Percentiles rank a stretch among this genome's conserved stretches.
Conservation (phyloP, 306 rosid genomes). For the Rubus idaeus region DNA sequence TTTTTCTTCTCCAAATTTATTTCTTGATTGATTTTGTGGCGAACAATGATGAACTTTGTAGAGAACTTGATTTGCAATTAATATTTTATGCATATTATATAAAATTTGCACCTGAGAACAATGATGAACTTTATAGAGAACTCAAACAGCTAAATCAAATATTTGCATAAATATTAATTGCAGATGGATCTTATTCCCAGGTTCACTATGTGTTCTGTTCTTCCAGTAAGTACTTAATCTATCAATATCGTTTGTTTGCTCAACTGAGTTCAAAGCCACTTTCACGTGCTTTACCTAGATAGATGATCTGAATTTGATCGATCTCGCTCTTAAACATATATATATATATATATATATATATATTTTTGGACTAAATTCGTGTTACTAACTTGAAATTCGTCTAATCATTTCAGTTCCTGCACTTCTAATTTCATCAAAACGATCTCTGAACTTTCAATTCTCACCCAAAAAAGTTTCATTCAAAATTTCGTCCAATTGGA, state of each 20-base stretch:
- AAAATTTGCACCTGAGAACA: background rate
- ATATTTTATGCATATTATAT: too few relatives aligned
- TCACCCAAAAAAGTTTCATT: too few relatives aligned
- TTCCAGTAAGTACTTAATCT: background rate
- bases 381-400: too few relatives aligned
- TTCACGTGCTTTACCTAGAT: background rate
- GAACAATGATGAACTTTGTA: background rate
- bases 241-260: background rate
- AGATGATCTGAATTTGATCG: background rate
- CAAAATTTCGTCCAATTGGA: too few relatives aligned
- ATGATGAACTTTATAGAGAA: constrained; percentile 1
- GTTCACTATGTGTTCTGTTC: background rate
- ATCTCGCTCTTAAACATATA: background rate
- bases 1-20: background rate
- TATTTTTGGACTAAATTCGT: too few relatives aligned
- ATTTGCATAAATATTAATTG: background rate
- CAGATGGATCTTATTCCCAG: background rate
- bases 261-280: background rate
- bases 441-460: too few relatives aligned
- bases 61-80: background rate
- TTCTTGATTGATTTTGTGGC: background rate
- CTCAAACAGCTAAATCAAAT: background rate
- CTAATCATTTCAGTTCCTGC: too few relatives aligned
- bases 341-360: too few relatives aligned
- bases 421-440: too few relatives aligned